Conservation (phyloP, 2,329 filamentous ascomycete genomes). For the Elsinoe perseae region DNA sequence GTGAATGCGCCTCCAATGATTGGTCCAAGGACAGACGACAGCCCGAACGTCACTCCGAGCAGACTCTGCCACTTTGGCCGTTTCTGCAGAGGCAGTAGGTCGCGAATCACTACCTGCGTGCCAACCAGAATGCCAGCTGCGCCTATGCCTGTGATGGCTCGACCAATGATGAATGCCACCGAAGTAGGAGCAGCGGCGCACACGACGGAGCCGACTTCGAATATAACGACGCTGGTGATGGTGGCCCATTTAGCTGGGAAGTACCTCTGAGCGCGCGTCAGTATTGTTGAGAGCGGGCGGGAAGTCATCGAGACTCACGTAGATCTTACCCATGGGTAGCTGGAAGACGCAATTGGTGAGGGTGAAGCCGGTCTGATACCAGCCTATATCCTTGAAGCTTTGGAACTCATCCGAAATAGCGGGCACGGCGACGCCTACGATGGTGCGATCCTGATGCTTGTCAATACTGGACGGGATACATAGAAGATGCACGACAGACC, state of each 20-base stretch:
- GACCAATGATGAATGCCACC: slow-evolving; percentile 44
- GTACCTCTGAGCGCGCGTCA: slow-evolving; percentile 24
- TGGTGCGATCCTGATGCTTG: slow-evolving; percentile 22
- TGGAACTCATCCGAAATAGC: slow-evolving; percentile 43
- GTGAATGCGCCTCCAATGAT: slow-evolving; percentile 46
- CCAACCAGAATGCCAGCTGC: slow-evolving; percentile 45
- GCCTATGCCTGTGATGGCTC: slow-evolving; percentile 46
- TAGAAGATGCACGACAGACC: slow-evolving; percentile 21
- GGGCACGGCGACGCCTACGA: slow-evolving; percentile 42
- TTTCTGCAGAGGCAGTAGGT: slow-evolving; percentile 19
- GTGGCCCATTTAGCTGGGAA: slow-evolving; percentile 39
- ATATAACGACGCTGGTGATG: slow-evolving; percentile 33
- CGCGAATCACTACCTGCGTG: slow-evolving; percentile 25
- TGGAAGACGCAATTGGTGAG: slow-evolving; percentile 38
- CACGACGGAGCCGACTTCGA: slow-evolving; percentile 42
- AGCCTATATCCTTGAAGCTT: slow-evolving; percentile 40
- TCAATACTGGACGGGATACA: neutral
- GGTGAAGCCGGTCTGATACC: slow-evolving; percentile 41
- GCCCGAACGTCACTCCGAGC: slow-evolving; percentile 38
- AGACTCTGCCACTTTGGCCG: slow-evolving; percentile 20
- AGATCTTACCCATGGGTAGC: slow-evolving; percentile 36
- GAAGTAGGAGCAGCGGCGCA: slow-evolving; percentile 44
- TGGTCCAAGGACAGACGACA: slow-evolving; percentile 41
- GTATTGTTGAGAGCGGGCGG: slow-evolving; percentile 22
- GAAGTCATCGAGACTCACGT: neutral